phyloP scores from a whole-genome alignment of 2,329 filamentous ascomycete species.

The Nemania diffusa region DNA sequence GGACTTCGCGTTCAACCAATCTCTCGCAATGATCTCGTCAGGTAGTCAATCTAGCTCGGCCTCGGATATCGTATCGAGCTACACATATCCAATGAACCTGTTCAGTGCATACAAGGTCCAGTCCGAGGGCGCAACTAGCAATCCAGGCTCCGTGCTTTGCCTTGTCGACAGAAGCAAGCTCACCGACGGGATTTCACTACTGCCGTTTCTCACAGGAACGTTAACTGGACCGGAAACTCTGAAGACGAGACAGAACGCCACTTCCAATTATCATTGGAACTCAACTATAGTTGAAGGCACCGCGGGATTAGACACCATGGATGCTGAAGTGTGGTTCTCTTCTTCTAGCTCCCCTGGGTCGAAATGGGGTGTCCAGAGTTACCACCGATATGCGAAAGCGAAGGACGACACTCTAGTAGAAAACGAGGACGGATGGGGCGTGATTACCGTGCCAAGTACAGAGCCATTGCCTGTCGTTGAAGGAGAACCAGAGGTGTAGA shows the following conservation, averaged over 20 bases:
- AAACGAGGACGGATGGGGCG: constrained; percentile 39
- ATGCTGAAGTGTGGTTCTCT: constrained; percentile 47
- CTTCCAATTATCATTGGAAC: constrained; percentile 49
- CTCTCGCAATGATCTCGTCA: constrained; percentile 45
- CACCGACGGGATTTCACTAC: constrained; percentile 39
- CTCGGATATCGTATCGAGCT: constrained; percentile 40
- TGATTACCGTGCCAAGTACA: constrained; percentile 40
- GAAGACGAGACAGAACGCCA: constrained; percentile 46
- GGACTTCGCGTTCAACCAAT: constrained; percentile 46
- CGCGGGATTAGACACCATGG: constrained; percentile 42
- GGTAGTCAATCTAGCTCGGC: constrained; percentile 43
- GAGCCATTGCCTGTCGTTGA: constrained; percentile 38
- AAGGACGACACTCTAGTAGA: constrained; percentile 40
- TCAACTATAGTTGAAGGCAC: constrained; percentile 48
- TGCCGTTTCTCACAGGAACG: constrained; percentile 42
- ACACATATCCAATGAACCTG: constrained; percentile 48
- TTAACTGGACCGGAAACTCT: constrained; percentile 37
- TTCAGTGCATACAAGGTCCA: constrained; percentile 48
- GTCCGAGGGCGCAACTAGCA: constrained; percentile 42
- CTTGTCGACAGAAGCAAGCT: constrained; percentile 47
- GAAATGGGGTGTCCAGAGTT: constrained; percentile 34
- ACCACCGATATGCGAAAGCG: constrained; percentile 43
- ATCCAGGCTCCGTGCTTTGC: constrained; percentile 48
- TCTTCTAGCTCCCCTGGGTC: constrained; percentile 38
- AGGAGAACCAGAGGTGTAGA: constrained; percentile 37